Conservation (phyloP, 345 rosid species). For the Salix purpurea region DNA sequence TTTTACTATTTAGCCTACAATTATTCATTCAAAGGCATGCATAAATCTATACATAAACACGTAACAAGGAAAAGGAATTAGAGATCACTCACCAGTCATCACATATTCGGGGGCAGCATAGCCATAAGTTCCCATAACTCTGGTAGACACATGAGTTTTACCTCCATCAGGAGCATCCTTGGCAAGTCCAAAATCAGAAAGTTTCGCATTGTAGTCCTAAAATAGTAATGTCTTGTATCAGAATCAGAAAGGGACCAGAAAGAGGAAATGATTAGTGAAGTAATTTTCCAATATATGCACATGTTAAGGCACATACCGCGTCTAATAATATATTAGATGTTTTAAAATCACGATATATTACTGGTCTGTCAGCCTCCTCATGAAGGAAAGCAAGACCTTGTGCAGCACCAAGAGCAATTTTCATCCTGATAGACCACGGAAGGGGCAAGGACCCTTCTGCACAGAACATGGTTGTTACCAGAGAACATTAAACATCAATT, state of each 20-base stretch:
- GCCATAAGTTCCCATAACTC: slow-evolving; percentile 46
- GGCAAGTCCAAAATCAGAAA: slow-evolving; percentile 46
- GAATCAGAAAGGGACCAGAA: background rate
- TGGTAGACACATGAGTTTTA: slow-evolving; percentile 42
- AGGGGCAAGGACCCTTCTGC: slow-evolving; percentile 39
- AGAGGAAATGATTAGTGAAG: background rate
- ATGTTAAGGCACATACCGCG: slow-evolving; percentile 25
- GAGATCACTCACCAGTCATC: slow-evolving; percentile 31
- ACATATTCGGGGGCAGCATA: slow-evolving; percentile 46
- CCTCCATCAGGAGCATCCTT: slow-evolving; percentile 45
- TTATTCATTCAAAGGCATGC: background rate
- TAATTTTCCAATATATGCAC: background rate
- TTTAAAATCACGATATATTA: slow-evolving; percentile 43
- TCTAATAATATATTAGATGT: slow-evolving; percentile 41
- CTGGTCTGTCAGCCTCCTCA: slow-evolving; percentile 38
- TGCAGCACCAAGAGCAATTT: slow-evolving; percentile 43
- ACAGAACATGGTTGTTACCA: slow-evolving; percentile 29
- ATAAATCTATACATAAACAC: background rate
- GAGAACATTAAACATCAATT: slow-evolving; percentile 16
- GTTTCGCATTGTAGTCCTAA: slow-evolving; percentile 43
- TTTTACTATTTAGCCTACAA: background rate
- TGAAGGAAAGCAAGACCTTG: slow-evolving; percentile 43
- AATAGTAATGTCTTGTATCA: background rate
- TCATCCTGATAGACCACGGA: slow-evolving; percentile 45
- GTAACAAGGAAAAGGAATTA: background rate